phyloP scores from a whole-genome alignment of 768 basidiomycete species.

The Rickenella mellea region DNA sequence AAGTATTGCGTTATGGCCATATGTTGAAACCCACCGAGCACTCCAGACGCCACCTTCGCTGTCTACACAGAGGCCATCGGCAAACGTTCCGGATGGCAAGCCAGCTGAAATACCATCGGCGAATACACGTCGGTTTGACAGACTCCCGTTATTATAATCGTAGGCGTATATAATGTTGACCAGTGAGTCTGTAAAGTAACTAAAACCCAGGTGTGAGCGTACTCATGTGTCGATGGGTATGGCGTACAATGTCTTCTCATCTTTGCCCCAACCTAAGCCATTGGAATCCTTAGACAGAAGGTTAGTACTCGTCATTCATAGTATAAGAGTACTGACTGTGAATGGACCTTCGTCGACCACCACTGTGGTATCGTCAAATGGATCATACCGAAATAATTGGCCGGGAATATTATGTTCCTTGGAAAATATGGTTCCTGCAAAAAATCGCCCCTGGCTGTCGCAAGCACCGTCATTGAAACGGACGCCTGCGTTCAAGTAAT shows the following conservation, averaged over 20 bases:
- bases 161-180: constrained; percentile 60
- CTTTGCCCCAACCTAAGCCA: constrained; percentile 55
- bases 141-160: constrained; percentile 49
- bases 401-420: constrained; percentile 42
- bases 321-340: constrained; percentile 33
- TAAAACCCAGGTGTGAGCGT: constrained; percentile 17
- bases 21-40: constrained; percentile 33
- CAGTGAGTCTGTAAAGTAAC: constrained; percentile 64
- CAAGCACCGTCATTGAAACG: constrained; percentile 70
- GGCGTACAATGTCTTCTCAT: constrained; percentile 50
- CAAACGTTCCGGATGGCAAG: constrained; percentile 38
- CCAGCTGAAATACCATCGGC: constrained; percentile 49
- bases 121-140: constrained; percentile 47
- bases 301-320: constrained; percentile 7
- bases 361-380: constrained; percentile 32
- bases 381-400: constrained; percentile 50
- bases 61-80: constrained; percentile 62
- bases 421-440: constrained; percentile 54
- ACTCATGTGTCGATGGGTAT: constrained; percentile 2
- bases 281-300: constrained; percentile 39
- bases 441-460: constrained; percentile 53
- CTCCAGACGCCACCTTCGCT: constrained; percentile 58
- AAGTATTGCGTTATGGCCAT: not conserved
- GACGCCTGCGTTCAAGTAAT: no score
- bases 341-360: constrained; percentile 57